Evolutionary conservation across 176 grass and related monocot species (phyloP).

Genomic region (Calamus simplicifolius): DNA sequence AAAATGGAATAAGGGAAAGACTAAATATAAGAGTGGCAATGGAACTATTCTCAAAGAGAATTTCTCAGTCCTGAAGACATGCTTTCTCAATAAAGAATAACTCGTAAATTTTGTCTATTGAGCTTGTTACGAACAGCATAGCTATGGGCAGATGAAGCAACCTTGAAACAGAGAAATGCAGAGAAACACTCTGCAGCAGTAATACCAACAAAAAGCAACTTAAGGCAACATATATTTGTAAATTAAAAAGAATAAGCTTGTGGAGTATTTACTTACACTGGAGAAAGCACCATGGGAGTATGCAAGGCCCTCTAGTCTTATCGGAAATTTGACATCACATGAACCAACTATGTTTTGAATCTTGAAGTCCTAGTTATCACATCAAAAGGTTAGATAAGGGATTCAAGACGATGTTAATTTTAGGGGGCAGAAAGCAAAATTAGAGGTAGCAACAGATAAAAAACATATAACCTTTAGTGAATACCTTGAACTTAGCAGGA

Average conservation of each 20-base stretch:
- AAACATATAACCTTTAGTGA: background rate
- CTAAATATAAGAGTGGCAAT: background rate
- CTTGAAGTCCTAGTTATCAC: conserved; percentile 29
- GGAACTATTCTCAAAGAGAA: too few species aligned
- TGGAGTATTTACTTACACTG: conserved; percentile 13
- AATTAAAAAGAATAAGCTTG: too few species aligned
- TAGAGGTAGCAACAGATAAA: background rate
- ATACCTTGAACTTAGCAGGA: conserved; percentile 31
- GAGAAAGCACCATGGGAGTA: conserved; percentile 24
- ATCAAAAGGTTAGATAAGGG: background rate
- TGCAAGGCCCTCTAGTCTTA: conserved; percentile 15
- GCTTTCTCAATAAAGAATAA: too few species aligned
- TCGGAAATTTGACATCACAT: conserved; percentile 18
- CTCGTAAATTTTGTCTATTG: too few species aligned
- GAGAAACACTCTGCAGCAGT: too few species aligned
- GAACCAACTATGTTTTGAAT: conserved; percentile 37
- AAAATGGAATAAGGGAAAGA: conserved; percentile 1
- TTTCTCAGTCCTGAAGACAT: too few species aligned
- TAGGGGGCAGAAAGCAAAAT: background rate
- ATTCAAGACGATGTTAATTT: background rate
- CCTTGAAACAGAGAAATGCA: too few species aligned
- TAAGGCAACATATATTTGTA: too few species aligned
- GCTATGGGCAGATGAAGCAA: too few species aligned
- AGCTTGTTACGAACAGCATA: too few species aligned
- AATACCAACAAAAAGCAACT: too few species aligned